Evolutionary conservation across 768 basidiomycete genomes (phyloP), one percentile per base, ranked within the genome.

Genomic region (Mycena epipterygia): DNA sequence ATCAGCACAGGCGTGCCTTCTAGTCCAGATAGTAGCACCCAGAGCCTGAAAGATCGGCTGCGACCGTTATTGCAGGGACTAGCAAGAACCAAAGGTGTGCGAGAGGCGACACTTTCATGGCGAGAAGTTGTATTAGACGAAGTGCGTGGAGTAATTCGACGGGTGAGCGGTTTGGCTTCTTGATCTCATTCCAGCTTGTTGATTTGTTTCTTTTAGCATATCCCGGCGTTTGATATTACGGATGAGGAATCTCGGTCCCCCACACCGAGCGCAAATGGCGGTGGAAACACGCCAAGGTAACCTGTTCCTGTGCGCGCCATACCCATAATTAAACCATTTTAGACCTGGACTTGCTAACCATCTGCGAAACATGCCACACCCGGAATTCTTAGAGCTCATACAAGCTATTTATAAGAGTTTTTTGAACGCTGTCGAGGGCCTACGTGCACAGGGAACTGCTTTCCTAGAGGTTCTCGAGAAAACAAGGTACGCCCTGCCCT

Each of bases 61-160:
- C 86, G 87, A 30, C 95, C 95, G 3, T 76, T 97, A 51, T 78
- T 98, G 30, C 86, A 90, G 35, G 95, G 94, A n/a, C 85, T 99
- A 56, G 80, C 90, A 27, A 85, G 93, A 68, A 93, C 94, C 0
- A 88, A 86, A 48, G 93, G 91, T 4, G 78, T 95, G 46, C 89
- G 89, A 59, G 92, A 93, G 69, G 91, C 89, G 1, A 83, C 89
- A 32, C 73, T 87, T 14, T 87, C 89, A 19, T 96, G 94, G 93
- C 83, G 92, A 70, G 89, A 92, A 42, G 86, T 89, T 6, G 91
- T 90, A 21, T 79, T 94, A 68, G 80, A 79, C 17, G 91, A 93
- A 69, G 82, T 95, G 33, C 85, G 84, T 66, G 83, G 82, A 1
- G 81, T 89, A 30, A 79, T 93, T 33, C 89, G 87, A 77, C 84